Percentiles rank a stretch among this genome's conserved stretches.
phyloP scores from a whole-genome alignment of 2,329 filamentous ascomycete species.

The Polychaeton citri region DNA sequence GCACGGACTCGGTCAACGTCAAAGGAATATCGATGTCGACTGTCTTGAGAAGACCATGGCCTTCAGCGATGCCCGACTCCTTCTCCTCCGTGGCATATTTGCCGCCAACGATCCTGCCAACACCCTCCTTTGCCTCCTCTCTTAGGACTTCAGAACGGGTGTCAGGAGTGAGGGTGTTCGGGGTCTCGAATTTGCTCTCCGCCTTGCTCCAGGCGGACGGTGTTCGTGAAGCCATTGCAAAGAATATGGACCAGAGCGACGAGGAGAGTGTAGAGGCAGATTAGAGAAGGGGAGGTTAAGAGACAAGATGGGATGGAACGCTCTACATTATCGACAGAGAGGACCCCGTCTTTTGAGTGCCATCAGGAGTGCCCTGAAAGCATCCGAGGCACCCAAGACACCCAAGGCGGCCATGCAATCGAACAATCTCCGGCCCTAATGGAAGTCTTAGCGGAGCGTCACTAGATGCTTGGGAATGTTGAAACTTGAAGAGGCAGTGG shows the following conservation, averaged over 20 bases:
- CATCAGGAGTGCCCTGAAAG: too few relatives aligned
- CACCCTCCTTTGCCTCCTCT: conserved; percentile 8
- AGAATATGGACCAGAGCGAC: too few relatives aligned
- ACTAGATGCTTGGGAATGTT: background rate
- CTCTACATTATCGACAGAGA: too few relatives aligned
- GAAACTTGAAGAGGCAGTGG: background rate
- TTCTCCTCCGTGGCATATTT: conserved; percentile 23
- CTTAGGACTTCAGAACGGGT: conserved; percentile 9
- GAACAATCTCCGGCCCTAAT: background rate
- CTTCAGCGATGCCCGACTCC: conserved; percentile 16
- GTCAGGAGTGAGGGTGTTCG: conserved; percentile 11
- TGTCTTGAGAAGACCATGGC: conserved; percentile 26
- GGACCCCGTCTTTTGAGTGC: too few relatives aligned
- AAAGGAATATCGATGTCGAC: conserved; percentile 38
- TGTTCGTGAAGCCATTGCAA: conserved; percentile 6
- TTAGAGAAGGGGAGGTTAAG: too few relatives aligned
- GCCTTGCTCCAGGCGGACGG: conserved; percentile 10
- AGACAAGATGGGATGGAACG: too few relatives aligned
- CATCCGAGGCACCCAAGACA: too few relatives aligned
- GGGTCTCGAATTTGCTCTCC: conserved; percentile 9
- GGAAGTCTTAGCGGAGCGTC: background rate
- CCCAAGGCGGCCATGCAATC: background rate
- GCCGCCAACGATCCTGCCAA: conserved; percentile 28
- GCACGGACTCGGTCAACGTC: conserved; percentile 30
- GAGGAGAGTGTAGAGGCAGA: too few relatives aligned